These are phyloP conservation scores for Trichoderma reesei DNA, from an alignment of 495 filamentous ascomycete species.

Conservation along the genomic window DNA sequence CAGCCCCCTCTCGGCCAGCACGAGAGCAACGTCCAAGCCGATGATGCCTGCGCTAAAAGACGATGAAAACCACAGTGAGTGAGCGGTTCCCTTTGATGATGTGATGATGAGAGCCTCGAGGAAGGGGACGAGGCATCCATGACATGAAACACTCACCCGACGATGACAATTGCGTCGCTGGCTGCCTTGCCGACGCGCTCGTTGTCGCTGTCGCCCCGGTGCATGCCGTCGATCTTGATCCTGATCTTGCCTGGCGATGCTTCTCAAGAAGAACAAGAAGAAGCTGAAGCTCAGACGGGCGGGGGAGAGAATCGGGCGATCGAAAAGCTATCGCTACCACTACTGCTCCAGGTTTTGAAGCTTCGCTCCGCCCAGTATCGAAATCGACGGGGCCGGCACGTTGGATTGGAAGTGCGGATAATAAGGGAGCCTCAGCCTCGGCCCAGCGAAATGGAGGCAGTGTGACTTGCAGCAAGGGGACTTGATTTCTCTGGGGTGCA, in stretches of 20 bases:
- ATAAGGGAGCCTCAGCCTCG: background rate
- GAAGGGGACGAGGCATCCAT: background rate
- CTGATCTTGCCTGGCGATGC: background rate
- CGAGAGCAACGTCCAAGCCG: conserved; percentile 27
- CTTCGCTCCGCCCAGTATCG: conserved; percentile 5
- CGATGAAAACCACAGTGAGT: background rate
- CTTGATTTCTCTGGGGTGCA: background rate
- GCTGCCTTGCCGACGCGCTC: background rate
- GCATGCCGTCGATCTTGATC: background rate
- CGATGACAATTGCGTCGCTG: conserved; percentile 10
- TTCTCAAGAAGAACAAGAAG: background rate
- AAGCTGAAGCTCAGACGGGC: background rate
- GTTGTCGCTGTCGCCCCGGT: background rate
- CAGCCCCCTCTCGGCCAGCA: conserved; percentile 22
- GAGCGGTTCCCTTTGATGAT: background rate
- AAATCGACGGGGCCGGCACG: background rate
- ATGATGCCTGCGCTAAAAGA: conserved; percentile 20
- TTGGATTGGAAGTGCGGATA: background rate
- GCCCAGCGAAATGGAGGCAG: no score
- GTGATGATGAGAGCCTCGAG: background rate
- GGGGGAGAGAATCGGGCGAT: no score
- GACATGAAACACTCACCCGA: background rate
- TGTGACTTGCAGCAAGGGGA: no score
- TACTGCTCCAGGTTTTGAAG: background rate
- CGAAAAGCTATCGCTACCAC: no score